Conservation (phyloP, 768 basidiomycete genomes). For the Xerocomellus dryophilus region DNA sequence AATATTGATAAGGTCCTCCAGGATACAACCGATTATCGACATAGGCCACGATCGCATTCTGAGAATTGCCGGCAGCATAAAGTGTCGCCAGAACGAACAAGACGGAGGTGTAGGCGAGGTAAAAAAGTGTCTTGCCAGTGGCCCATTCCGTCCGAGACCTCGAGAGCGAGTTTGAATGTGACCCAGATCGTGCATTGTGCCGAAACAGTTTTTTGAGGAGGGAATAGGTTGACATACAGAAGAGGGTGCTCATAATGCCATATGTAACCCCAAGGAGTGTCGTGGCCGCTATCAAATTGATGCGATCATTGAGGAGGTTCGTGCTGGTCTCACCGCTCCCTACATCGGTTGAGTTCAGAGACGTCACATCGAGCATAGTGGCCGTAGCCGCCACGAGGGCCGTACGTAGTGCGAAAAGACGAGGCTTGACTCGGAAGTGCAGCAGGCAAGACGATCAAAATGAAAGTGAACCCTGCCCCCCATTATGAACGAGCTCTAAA, state of each 20-base stretch:
- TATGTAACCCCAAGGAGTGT: conserved; percentile 23
- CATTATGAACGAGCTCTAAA: conserved; percentile 22
- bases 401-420: conserved; percentile 1
- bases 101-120: conserved; percentile 25
- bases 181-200: conserved; percentile 1
- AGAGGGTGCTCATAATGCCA: conserved; percentile 21
- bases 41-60: conserved; percentile 28
- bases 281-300: conserved; percentile 25
- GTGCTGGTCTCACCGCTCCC: conserved; percentile 1
- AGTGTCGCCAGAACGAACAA: conserved; percentile 29
- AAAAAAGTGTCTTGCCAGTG: conserved; percentile 27
- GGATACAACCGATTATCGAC: conserved; percentile 30
- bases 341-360: conserved; percentile 7
- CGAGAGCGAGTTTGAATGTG: conserved; percentile 4
- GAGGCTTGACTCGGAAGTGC: conserved; percentile 7
- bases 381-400: conserved; percentile 6
- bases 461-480: conserved; percentile 3
- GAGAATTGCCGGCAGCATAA: conserved; percentile 29
- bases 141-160: conserved; percentile 3
- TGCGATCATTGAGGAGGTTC: conserved; percentile 20
- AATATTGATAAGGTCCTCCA: conserved; percentile 27
- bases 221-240: conserved; percentile 15
- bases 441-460: conserved; percentile 11
- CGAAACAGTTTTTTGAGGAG: conserved; percentile 22
- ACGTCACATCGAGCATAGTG: conserved; percentile 6